phyloP scores from a whole-genome alignment of 2,329 filamentous ascomycete genomes.

The Venturiaceae sp. region DNA sequence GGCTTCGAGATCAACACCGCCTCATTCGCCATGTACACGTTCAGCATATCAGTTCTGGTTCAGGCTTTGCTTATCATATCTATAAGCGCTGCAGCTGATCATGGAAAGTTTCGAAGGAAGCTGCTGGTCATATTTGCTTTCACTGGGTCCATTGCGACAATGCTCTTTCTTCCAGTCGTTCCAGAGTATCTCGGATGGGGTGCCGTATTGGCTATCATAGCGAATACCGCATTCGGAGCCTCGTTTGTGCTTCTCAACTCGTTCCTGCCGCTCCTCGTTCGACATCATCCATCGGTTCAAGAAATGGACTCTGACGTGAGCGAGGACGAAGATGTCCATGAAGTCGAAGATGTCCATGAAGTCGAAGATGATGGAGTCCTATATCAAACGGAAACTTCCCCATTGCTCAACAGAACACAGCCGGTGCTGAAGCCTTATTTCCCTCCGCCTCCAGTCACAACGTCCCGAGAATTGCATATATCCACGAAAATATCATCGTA shows the following conservation, averaged over 20 bases:
- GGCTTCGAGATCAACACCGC: constrained; percentile 89
- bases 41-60: constrained; percentile 81
- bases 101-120: constrained; percentile 79
- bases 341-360: constrained; percentile 2
- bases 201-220: constrained; percentile 74
- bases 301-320: constrained; percentile 15
- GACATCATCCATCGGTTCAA: constrained; percentile 60
- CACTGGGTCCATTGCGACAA: constrained; percentile 70
- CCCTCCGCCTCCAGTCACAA: not conserved
- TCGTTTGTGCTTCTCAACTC: constrained; percentile 95
- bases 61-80: constrained; percentile 89
- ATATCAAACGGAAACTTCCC: not conserved
- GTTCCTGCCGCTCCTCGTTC: constrained; percentile 82
- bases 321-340: constrained; percentile 18
- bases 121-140: constrained; percentile 80
- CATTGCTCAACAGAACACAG: not conserved
- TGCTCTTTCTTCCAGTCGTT: constrained; percentile 75
- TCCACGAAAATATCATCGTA: constrained; percentile 87
- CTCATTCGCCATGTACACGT: constrained; percentile 97
- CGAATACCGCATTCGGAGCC: constrained; percentile 89
- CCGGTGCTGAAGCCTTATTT: constrained; percentile 1
- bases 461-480: constrained; percentile 63
- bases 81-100: constrained; percentile 92
- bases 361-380: not conserved
- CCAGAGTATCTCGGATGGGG: constrained; percentile 71